A percentile compares a stretch with the other conserved stretches of the same genome.
Evolutionary conservation across 2,329 filamentous ascomycete species (phyloP).

Genomic region (Lasiodiplodia hormozganensis): DNA sequence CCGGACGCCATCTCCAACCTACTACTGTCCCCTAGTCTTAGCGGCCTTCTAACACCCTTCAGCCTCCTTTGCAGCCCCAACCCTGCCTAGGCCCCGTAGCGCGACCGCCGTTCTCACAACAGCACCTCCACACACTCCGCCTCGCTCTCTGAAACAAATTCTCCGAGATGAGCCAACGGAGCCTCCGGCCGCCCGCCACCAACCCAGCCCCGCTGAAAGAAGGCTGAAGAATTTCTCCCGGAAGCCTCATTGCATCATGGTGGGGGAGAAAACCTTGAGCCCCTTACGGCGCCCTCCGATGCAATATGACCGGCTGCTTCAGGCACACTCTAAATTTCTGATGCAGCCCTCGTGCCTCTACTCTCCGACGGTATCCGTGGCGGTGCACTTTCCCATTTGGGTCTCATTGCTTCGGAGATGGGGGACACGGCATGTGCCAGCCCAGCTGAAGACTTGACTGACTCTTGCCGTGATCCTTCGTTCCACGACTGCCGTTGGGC

Average conservation of each 20-base stretch:
- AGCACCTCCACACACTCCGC: neutral
- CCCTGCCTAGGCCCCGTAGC: constrained; percentile 14
- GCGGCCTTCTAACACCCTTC: constrained; percentile 5
- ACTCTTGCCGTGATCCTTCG: constrained; percentile 7
- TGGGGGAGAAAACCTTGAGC: neutral
- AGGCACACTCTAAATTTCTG: constrained; percentile 1
- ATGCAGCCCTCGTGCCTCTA: neutral
- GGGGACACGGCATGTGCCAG: constrained; percentile 17
- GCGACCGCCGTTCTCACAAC: constrained; percentile 1
- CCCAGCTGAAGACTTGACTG: constrained; percentile 1
- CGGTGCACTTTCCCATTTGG: constrained; percentile 17
- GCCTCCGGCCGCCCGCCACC: neutral
- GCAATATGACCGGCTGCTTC: neutral
- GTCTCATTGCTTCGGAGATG: constrained; percentile 9
- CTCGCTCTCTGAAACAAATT: constrained; percentile 21
- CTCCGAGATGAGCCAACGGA: constrained; percentile 24
- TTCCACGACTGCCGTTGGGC: constrained; percentile 11
- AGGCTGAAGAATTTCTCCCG: constrained; percentile 18
- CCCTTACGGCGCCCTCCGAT: constrained; percentile 8
- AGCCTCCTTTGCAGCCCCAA: constrained; percentile 19
- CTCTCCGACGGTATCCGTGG: constrained; percentile 19
- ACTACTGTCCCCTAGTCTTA: neutral
- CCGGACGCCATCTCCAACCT: constrained; percentile 22
- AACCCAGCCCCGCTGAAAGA: constrained; percentile 23
- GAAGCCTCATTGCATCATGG: neutral